Evolutionary conservation across 73 alveolate genomes (phyloP), one percentile per base, ranked within the genome.

Genomic region (Uronychia setigera): DNA sequence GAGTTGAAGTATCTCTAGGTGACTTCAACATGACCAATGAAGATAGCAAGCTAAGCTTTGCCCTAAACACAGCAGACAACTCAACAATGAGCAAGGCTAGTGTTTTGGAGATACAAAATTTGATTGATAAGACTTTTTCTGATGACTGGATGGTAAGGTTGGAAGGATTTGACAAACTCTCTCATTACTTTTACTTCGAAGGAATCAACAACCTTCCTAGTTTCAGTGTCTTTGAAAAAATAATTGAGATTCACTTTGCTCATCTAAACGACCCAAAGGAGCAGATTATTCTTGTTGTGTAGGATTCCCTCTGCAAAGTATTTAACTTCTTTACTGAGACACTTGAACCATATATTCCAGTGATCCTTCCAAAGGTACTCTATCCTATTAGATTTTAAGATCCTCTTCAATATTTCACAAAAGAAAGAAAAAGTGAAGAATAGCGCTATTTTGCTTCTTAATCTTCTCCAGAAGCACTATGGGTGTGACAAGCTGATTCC

Each of bases 401-500:
- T 46, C 67, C 82, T 85, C 13, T 46, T 35, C 32, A 77, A 80
- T 59, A 74, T 85, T 29, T 26, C 81, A 33, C 81, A 77, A 29
- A 78, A 59, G 74, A 58, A 81, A 25, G 86, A 77, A 27, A 77
- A 77, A 33, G 86, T 85, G 35, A 35, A 31, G 33, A 46, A 30
- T 1, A 78, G 82, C 32, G 92, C 86, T 1, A 78, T 29, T 74
- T 26, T 76, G 0, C 32, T 85, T 1, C 81, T 85, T 26, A 80
- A 59, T 29, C 60, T 79, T 46, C 82, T 85, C 74, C 31, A 30
- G 30, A 60, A 78, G 74, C 58, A 76, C 32, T 85, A 85, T 67
- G 84, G 83, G 29, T 76, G 87, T 25, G 92, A 85, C 79, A 80
- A 85, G 60, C 92, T 85, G 35, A 26, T 46, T 13, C 28, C 77